Evolutionary conservation across 805 yeast genomes (phyloP).

Genomic region (Yamadazyma nakazawae): DNA sequence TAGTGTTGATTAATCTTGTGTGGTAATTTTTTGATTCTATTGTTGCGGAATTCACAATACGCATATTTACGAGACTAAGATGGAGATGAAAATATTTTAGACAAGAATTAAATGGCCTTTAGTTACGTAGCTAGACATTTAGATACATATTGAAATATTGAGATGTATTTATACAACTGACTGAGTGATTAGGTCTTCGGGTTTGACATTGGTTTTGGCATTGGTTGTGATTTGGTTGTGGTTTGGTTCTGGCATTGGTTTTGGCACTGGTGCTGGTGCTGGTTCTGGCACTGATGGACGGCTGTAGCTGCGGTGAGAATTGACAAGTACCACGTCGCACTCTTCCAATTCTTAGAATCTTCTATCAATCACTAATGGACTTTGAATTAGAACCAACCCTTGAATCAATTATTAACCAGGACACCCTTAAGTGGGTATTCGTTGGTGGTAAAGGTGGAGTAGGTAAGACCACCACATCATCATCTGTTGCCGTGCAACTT

Average conservation of each 20-base stretch:
- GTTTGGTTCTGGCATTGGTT: no score
- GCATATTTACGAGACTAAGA: background rate
- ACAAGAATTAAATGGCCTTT: no score
- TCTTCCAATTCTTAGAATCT: background rate
- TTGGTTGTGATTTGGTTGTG: no score
- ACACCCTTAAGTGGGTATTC: constrained; percentile 87
- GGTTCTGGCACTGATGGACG: no score
- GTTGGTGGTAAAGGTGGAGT: constrained; percentile 99
- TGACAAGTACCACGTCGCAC: background rate
- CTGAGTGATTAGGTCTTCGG: no score
- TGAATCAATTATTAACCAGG: constrained; percentile 59
- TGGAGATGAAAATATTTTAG: no score
- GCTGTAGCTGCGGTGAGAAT: no score
- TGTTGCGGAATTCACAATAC: background rate
- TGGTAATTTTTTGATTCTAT: background rate
- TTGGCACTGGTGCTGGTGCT: no score
- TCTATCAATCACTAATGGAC: constrained; percentile 36
- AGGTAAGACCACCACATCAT: constrained; percentile 97
- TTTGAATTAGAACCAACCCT: constrained; percentile 69
- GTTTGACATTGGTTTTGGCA: no score
- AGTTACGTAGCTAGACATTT: no score
- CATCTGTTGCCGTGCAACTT: constrained; percentile 90
- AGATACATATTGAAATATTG: no score
- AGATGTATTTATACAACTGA: no score
- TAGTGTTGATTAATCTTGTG: background rate